These are phyloP conservation scores for Globisporangium polare DNA, from an alignment of 352 stramenopile species.

Conservation along the genomic window DNA sequence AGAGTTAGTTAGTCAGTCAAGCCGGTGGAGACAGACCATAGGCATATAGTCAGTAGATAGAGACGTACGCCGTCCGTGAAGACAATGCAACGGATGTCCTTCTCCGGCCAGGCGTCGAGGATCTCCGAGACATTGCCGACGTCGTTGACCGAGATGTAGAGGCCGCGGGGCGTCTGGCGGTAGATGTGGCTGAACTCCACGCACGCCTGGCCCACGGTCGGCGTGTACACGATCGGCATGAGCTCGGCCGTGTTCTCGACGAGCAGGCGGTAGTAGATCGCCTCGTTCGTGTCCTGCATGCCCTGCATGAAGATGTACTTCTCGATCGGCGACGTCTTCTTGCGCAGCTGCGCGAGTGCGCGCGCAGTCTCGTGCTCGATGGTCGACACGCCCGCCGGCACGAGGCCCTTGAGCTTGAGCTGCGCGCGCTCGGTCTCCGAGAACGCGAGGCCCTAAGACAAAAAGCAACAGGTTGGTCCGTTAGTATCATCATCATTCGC, in stretches of 20 bases:
- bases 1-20: neutral
- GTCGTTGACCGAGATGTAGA: constrained; percentile 91
- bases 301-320: constrained; percentile 94
- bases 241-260: constrained; percentile 88
- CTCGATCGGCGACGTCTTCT: constrained; percentile 80
- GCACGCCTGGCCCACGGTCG: constrained; percentile 93
- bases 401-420: constrained; percentile 87
- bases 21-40: neutral
- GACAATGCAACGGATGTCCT: constrained; percentile 95
- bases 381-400: constrained; percentile 81
- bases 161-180: constrained; percentile 81
- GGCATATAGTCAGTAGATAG: neutral
- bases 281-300: constrained; percentile 88
- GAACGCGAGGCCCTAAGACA: constrained; percentile 88
- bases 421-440: constrained; percentile 84
- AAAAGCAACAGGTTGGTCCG: neutral
- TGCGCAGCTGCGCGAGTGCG: constrained; percentile 72
- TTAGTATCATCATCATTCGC: neutral
- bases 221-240: constrained; percentile 97
- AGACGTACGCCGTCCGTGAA: constrained; percentile 90
- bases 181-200: constrained; percentile 91
- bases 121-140: constrained; percentile 84
- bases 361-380: constrained; percentile 87
- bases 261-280: constrained; percentile 91
- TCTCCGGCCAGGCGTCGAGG: constrained; percentile 95